These are phyloP conservation scores for Davidsoniella virescens DNA, from an alignment of 2,329 filamentous ascomycete genomes.

Conservation along the genomic window DNA sequence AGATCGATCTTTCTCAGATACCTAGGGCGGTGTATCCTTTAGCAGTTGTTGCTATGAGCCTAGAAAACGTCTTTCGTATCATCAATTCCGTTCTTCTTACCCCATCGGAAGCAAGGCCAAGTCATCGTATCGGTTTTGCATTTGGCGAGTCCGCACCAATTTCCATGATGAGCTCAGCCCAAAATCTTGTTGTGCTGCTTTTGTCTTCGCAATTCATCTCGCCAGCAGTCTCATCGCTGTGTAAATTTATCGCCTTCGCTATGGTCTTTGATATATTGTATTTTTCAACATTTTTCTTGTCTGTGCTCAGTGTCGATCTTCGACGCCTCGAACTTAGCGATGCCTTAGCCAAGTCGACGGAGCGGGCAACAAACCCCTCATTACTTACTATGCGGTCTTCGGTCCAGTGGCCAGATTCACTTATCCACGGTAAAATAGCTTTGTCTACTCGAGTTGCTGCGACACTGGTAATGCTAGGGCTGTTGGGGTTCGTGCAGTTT, in stretches of 20 bases:
- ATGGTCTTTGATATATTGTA: slow-evolving; percentile 65
- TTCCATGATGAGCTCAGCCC: slow-evolving; percentile 48
- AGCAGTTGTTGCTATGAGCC: slow-evolving; percentile 58
- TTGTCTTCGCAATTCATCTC: slow-evolving; percentile 50
- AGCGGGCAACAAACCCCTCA: slow-evolving; percentile 16
- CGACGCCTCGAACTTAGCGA: slow-evolving; percentile 60
- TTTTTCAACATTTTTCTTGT: slow-evolving; percentile 63
- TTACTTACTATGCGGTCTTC: slow-evolving; percentile 12
- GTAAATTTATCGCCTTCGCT: slow-evolving; percentile 58
- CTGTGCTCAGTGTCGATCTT: slow-evolving; percentile 66
- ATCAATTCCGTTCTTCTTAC: slow-evolving; percentile 65
- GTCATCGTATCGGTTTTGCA: slow-evolving; percentile 53
- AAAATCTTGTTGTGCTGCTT: slow-evolving; percentile 52
- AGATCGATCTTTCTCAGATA: slow-evolving; percentile 59
- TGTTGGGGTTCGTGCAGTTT: slow-evolving; percentile 58
- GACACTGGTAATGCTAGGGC: slow-evolving; percentile 54
- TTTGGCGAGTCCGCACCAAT: slow-evolving; percentile 58
- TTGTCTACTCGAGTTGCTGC: slow-evolving; percentile 61
- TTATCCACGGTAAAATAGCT: slow-evolving; percentile 48
- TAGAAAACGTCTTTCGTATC: slow-evolving; percentile 64
- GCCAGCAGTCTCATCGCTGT: slow-evolving; percentile 57
- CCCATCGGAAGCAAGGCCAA: slow-evolving; percentile 50
- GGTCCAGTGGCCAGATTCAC: slow-evolving; percentile 36
- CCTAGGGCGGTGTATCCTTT: slow-evolving; percentile 60
- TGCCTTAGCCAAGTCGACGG: slow-evolving; percentile 38